Evolutionary conservation across 495 filamentous ascomycete species (phyloP).

Genomic region (Tuber microsphaerosporum): DNA sequence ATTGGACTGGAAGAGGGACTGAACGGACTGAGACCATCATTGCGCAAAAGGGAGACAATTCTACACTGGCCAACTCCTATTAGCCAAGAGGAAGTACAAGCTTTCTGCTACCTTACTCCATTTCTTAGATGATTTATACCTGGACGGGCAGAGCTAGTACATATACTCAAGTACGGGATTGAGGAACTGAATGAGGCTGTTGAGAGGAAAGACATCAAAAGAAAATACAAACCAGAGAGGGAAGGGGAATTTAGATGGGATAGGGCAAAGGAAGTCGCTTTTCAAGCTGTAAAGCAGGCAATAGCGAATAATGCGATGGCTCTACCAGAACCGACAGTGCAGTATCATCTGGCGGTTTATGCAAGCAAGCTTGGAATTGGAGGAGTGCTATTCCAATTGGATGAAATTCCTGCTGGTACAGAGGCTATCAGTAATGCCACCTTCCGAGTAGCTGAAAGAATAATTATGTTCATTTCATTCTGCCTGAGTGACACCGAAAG

Average conservation of each 20-base stretch:
- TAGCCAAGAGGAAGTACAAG: neutral
- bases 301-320: neutral
- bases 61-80: neutral
- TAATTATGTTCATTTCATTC: constrained; percentile 9
- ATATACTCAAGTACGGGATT: too few relatives aligned
- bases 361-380: neutral
- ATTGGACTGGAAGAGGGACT: too few relatives aligned
- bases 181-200: too few relatives aligned
- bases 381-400: neutral
- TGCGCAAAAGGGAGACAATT: neutral
- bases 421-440: too few relatives aligned
- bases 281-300: neutral
- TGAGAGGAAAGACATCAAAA: too few relatives aligned
- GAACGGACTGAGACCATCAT: neutral
- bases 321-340: fast-evolving
- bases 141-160: too few relatives aligned
- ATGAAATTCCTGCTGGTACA: neutral
- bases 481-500: neutral
- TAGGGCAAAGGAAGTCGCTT: neutral
- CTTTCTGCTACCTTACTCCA: neutral
- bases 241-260: too few relatives aligned
- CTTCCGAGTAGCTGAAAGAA: neutral
- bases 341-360: constrained; percentile 1
- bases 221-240: too few relatives aligned
- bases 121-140: neutral